Conservation (phyloP, 2,329 filamentous ascomycete genomes). For the Cladosporium halotolerans region DNA sequence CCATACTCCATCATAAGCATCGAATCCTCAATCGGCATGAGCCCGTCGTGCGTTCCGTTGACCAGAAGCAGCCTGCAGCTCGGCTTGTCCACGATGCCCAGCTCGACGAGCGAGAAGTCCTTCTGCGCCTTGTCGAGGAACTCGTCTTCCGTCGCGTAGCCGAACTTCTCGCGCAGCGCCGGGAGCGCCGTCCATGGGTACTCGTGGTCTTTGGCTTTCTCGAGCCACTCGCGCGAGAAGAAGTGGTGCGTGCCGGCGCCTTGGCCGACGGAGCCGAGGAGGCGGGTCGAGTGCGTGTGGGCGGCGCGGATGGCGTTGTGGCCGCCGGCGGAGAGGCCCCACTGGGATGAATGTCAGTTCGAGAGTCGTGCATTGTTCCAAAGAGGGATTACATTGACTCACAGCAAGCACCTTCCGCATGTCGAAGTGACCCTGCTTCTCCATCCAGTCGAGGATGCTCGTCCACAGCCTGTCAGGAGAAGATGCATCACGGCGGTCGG, state of each 20-base stretch:
- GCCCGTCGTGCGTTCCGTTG: constrained; percentile 55
- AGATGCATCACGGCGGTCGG: constrained; percentile 54
- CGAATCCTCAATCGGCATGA: constrained; percentile 64
- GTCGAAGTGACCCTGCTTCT: constrained; percentile 46
- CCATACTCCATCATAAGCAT: constrained; percentile 60
- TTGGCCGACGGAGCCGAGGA: constrained; percentile 56
- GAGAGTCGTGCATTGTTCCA: too few relatives aligned
- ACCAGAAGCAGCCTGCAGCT: constrained; percentile 55
- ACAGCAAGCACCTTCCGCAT: constrained; percentile 48
- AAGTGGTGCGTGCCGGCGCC: constrained; percentile 59
- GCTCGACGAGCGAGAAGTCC: constrained; percentile 58
- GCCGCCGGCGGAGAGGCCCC: constrained; percentile 50
- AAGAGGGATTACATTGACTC: constrained; percentile 26
- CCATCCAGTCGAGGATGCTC: constrained; percentile 57
- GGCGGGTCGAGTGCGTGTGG: constrained; percentile 53
- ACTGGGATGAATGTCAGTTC: neutral
- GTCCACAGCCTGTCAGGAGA: constrained; percentile 57
- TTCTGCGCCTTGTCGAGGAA: constrained; percentile 50
- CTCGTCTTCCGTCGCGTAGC: constrained; percentile 51
- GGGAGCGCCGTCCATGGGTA: constrained; percentile 38
- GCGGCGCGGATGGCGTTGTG: constrained; percentile 62
- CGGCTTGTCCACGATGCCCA: constrained; percentile 50
- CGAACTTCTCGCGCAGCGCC: constrained; percentile 55
- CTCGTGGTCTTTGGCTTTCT: constrained; percentile 58
- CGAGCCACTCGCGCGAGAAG: constrained; percentile 54